Conservation (phyloP, 1,284 basidiomycete species). For the Malassezia japonica region DNA sequence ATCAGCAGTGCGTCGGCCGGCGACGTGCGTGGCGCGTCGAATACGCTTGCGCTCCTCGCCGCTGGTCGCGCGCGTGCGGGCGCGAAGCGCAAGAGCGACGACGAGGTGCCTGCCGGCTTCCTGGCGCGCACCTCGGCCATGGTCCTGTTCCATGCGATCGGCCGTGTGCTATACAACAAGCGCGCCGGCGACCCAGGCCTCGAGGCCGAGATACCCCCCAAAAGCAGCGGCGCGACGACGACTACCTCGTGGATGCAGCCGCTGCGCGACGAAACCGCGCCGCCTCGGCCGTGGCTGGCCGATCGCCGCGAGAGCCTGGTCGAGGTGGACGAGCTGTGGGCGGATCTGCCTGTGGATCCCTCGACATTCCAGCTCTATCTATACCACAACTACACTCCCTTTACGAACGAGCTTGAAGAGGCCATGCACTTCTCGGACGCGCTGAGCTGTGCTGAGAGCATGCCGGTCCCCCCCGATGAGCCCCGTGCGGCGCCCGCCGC, state of each 20-base stretch:
- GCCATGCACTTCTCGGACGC: slow-evolving; percentile 64
- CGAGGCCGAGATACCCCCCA: background rate
- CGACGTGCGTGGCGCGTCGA: slow-evolving; percentile 83
- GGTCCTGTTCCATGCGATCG: slow-evolving; percentile 81
- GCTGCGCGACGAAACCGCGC: background rate
- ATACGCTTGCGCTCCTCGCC: slow-evolving; percentile 43
- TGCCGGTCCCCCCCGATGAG: slow-evolving; percentile 53
- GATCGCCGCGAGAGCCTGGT: background rate
- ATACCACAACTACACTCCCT: slow-evolving; percentile 83
- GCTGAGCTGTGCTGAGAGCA: slow-evolving; percentile 69
- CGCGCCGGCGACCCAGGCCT: slow-evolving; percentile 53
- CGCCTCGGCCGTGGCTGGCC: background rate
- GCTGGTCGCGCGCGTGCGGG: background rate
- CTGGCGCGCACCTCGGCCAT: slow-evolving; percentile 65
- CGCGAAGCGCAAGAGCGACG: background rate
- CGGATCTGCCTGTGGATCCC: slow-evolving; percentile 80
- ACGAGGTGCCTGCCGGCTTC: background rate
- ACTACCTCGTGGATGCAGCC: background rate
- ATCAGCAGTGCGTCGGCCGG: slow-evolving; percentile 72
- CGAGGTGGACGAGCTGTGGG: slow-evolving; percentile 54
- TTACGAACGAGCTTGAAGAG: slow-evolving; percentile 68
- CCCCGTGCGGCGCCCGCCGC: slow-evolving; percentile 50
- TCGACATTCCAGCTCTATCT: slow-evolving; percentile 79
- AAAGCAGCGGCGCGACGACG: background rate
- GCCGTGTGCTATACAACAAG: slow-evolving; percentile 91